These are phyloP conservation scores for Gaeumannomyces sp. DNA, from an alignment of 2,329 filamentous ascomycete species.

Conservation along the genomic window DNA sequence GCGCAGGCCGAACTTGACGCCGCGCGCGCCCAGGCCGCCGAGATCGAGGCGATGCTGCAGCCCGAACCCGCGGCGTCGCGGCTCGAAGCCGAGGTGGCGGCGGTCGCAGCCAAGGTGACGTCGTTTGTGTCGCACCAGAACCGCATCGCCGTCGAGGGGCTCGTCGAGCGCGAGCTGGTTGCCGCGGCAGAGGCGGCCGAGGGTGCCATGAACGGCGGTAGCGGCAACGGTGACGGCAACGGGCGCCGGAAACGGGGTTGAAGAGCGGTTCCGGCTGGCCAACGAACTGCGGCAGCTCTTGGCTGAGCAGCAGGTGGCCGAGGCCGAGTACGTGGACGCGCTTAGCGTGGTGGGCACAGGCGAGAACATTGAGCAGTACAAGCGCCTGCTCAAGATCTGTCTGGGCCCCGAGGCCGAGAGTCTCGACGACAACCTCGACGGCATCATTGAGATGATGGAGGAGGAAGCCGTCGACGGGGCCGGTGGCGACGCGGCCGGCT, in stretches of 20 bases:
- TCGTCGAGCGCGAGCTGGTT: slow-evolving; percentile 43
- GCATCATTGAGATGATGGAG: slow-evolving; percentile 57
- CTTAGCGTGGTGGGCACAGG: slow-evolving; percentile 63
- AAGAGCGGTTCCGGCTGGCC: slow-evolving; percentile 52
- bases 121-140: slow-evolving; percentile 40
- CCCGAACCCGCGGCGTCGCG: slow-evolving; percentile 42
- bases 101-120: slow-evolving; percentile 41
- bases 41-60: slow-evolving; percentile 50
- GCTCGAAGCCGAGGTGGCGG: slow-evolving; percentile 34
- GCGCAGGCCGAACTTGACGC: slow-evolving; percentile 61
- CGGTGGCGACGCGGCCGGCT: slow-evolving; percentile 15
- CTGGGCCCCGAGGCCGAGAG: slow-evolving; percentile 63
- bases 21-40: slow-evolving; percentile 52
- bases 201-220: slow-evolving; percentile 35
- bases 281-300: slow-evolving; percentile 51
- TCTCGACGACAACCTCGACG: slow-evolving; percentile 58
- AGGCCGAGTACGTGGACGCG: slow-evolving; percentile 62
- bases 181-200: slow-evolving; percentile 21
- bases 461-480: slow-evolving; percentile 46
- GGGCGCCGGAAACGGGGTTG: slow-evolving; percentile 39
- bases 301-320: slow-evolving; percentile 53
- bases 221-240: slow-evolving; percentile 14
- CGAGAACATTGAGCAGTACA: slow-evolving; percentile 68
- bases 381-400: slow-evolving; percentile 61
- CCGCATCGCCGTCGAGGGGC: slow-evolving; percentile 44